phyloP scores from a whole-genome alignment of 192 early-diverging fungal species.

The Podila clonocystis region DNA sequence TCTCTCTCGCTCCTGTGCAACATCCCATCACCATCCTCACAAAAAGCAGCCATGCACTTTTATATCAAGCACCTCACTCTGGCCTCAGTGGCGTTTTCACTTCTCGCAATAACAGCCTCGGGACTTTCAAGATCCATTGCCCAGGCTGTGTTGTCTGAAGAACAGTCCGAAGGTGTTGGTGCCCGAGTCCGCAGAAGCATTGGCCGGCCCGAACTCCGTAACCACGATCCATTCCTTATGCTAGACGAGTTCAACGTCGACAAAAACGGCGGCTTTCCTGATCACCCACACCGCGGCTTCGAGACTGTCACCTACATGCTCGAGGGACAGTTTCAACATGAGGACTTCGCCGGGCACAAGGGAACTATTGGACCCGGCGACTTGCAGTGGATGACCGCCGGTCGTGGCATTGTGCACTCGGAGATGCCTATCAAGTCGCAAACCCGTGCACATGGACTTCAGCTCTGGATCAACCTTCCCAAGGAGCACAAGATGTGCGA shows the following conservation, averaged over 20 bases:
- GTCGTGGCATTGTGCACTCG: slow-evolving; percentile 68
- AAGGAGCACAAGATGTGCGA: slow-evolving; percentile 56
- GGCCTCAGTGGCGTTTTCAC: too few species aligned
- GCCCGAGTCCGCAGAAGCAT: slow-evolving; percentile 81
- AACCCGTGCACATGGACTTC: slow-evolving; percentile 54
- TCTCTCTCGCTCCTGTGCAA: too few species aligned
- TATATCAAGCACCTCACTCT: too few species aligned
- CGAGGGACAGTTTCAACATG: slow-evolving; percentile 61
- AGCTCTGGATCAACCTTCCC: slow-evolving; percentile 75
- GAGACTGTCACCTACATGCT: slow-evolving; percentile 73
- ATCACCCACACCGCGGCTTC: slow-evolving; percentile 68
- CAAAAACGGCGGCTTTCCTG: slow-evolving; percentile 45
- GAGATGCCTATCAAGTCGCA: slow-evolving; percentile 52
- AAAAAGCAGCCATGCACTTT: too few species aligned
- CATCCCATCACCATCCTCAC: too few species aligned
- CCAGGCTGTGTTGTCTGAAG: background rate
- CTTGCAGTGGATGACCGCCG: slow-evolving; percentile 75
- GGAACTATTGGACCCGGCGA: slow-evolving; percentile 58
- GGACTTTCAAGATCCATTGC: background rate
- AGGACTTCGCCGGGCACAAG: slow-evolving; percentile 63
- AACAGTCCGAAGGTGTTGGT: slow-evolving; percentile 79
- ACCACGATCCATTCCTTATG: slow-evolving; percentile 42
- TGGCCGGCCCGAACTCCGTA: slow-evolving; percentile 54
- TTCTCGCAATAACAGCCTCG: too few species aligned
- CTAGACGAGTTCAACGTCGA: slow-evolving; percentile 25